A percentile compares a stretch with the other conserved stretches of the same genome.
Conservation (phyloP, 2,329 filamentous ascomycete genomes). For the Arthrobotrys musiformis region DNA sequence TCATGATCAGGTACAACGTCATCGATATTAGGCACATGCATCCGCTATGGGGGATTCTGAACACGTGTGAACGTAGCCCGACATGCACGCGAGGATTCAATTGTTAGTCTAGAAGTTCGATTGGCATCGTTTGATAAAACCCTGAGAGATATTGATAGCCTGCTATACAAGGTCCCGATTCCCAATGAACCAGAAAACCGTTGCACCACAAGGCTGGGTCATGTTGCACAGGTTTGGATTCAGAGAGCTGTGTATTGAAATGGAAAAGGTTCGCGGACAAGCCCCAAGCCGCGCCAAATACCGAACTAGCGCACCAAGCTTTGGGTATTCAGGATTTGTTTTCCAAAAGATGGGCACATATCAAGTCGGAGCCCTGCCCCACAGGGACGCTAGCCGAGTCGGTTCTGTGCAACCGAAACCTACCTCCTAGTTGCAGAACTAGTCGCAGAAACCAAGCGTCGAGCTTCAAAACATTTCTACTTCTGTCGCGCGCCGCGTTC, state of each 20-base stretch:
- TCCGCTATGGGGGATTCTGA: no score
- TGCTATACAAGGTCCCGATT: no score
- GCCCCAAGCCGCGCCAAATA: slow-evolving; percentile 18
- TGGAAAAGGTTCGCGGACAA: background rate
- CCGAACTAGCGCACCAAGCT: slow-evolving; percentile 34
- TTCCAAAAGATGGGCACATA: background rate
- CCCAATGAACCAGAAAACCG: no score
- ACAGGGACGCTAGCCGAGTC: background rate
- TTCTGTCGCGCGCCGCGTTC: background rate
- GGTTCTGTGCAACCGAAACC: background rate
- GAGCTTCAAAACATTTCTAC: background rate
- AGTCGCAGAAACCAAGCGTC: background rate
- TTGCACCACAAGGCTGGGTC: no score
- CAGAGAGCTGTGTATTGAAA: background rate
- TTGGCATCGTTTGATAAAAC: no score
- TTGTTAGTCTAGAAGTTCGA: no score
- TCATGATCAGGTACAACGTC: no score
- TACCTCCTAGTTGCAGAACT: background rate
- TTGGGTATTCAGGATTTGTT: background rate
- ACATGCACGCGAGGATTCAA: no score
- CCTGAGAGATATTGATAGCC: no score
- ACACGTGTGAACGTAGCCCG: no score
- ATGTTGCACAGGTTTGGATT: no score
- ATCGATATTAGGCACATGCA: no score
- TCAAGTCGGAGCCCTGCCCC: slow-evolving; percentile 11